Conservation (phyloP, 2,329 filamentous ascomycete species). For the Talaromyces sp. region DNA sequence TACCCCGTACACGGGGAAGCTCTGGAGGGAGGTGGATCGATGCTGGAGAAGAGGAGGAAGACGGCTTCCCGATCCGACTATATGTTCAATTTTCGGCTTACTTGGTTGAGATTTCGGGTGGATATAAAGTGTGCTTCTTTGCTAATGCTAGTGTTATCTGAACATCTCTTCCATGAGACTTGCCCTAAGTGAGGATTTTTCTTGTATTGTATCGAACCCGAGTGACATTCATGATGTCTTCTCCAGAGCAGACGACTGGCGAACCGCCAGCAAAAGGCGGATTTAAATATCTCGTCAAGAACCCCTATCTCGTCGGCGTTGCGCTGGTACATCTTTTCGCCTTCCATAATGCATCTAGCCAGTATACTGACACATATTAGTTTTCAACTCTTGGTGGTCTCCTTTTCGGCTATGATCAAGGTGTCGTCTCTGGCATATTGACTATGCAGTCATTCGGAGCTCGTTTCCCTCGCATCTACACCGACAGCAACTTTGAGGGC, state of each 20-base stretch:
- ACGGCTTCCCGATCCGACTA: not conserved
- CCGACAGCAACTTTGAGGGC: slow-evolving; percentile 49
- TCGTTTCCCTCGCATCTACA: slow-evolving; percentile 39
- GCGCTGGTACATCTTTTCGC: slow-evolving; percentile 36
- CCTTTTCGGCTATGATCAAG: slow-evolving; percentile 51
- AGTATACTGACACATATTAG: slow-evolving; percentile 20
- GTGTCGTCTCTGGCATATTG: slow-evolving; percentile 48
- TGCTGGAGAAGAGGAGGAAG: not conserved
- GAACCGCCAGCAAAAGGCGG: slow-evolving; percentile 22
- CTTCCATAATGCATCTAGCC: not conserved
- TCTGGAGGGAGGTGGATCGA: not conserved
- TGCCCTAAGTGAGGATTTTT: not conserved
- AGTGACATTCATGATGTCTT: slow-evolving; percentile 20
- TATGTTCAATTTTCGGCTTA: not conserved
- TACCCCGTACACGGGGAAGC: not conserved
- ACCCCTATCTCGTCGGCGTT: slow-evolving; percentile 46
- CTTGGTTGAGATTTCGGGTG: not conserved
- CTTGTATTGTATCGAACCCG: not conserved
- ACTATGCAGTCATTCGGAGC: slow-evolving; percentile 47
- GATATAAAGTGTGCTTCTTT: not conserved
- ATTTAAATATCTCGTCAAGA: slow-evolving; percentile 32
- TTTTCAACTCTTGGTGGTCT: slow-evolving; percentile 44
- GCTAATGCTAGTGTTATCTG: not conserved
- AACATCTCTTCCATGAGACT: not conserved
- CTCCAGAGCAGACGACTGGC: slow-evolving; percentile 14